A percentile compares a stretch with the other conserved stretches of the same genome.
These are phyloP conservation scores for Suhomyces taliae DNA, from an alignment of 1,139 yeast species.

Conservation along the genomic window DNA sequence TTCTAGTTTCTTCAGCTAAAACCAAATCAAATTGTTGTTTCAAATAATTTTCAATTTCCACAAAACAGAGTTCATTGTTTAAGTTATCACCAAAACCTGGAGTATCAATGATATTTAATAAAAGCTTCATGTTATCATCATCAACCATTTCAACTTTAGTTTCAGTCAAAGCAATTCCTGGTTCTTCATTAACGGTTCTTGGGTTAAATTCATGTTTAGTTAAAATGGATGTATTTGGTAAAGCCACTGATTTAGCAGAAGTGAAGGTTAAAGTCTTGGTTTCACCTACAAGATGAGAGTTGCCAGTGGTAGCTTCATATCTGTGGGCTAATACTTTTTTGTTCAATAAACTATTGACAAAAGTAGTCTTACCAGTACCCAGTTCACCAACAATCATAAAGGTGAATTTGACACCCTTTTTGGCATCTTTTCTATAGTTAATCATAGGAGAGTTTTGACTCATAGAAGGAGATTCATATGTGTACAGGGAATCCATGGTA, in stretches of 20 bases:
- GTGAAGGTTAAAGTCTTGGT: slow-evolving; percentile 54
- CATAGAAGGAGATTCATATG: slow-evolving; percentile 39
- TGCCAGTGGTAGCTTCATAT: slow-evolving; percentile 35
- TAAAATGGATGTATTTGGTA: slow-evolving; percentile 46
- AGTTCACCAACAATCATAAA: slow-evolving; percentile 31
- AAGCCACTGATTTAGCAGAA: slow-evolving; percentile 48
- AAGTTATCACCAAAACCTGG: slow-evolving; percentile 79
- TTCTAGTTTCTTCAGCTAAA: slow-evolving; percentile 85
- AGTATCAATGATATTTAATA: slow-evolving; percentile 65
- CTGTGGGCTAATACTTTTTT: slow-evolving; percentile 61
- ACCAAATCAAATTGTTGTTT: slow-evolving; percentile 93
- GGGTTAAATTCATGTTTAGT: slow-evolving; percentile 46
- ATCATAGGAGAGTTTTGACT: slow-evolving; percentile 45
- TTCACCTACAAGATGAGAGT: slow-evolving; percentile 25
- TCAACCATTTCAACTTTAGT: slow-evolving; percentile 70
- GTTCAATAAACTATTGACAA: slow-evolving; percentile 55
- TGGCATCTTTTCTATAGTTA: slow-evolving; percentile 66
- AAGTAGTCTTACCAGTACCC: slow-evolving; percentile 31
- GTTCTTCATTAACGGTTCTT: slow-evolving; percentile 50
- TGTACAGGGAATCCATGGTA: slow-evolving; percentile 26
- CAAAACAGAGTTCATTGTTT: slow-evolving; percentile 62
- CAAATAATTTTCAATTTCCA: slow-evolving; percentile 69
- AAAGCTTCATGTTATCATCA: slow-evolving; percentile 71
- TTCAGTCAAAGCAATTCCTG: slow-evolving; percentile 65
- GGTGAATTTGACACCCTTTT: slow-evolving; percentile 76